phyloP scores from a whole-genome alignment of 2,329 filamentous ascomycete genomes.

The Aspergillus brunneoviolaceus region DNA sequence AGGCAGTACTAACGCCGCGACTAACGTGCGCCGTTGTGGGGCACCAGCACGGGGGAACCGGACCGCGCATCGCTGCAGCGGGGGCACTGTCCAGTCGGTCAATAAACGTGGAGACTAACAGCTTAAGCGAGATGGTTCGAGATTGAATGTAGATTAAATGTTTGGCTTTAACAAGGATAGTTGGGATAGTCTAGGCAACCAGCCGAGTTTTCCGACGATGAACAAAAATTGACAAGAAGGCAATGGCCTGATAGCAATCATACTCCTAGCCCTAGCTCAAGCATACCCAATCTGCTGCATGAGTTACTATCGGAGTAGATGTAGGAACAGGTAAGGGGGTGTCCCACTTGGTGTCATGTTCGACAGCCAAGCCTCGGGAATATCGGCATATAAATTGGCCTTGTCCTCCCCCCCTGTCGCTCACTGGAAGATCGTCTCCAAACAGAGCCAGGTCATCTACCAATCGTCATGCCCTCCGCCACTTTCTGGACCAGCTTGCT shows the following conservation, averaged over 20 bases:
- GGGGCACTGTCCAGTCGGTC: neutral
- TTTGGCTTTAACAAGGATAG: neutral
- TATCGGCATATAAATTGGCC: neutral
- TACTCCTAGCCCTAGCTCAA: neutral
- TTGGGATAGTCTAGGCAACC: no score
- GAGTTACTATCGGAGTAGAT: no score
- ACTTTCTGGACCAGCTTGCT: constrained; percentile 2
- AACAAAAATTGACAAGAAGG: no score
- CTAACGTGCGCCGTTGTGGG: neutral
- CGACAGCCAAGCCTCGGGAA: no score
- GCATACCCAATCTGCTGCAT: no score
- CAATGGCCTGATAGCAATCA: no score
- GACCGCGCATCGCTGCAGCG: neutral
- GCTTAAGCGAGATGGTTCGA: neutral
- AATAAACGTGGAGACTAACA: neutral
- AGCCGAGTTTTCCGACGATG: neutral
- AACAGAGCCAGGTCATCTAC: neutral
- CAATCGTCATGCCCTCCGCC: neutral
- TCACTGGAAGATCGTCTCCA: neutral
- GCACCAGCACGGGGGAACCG: neutral
- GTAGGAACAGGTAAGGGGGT: neutral
- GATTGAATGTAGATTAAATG: neutral
- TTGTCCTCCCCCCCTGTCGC: neutral
- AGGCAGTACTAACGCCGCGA: neutral
- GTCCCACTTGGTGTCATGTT: neutral